A percentile compares a stretch with the other conserved stretches of the same genome.
phyloP scores from a whole-genome alignment of 345 rosid species.

The Carallia brachiata region DNA sequence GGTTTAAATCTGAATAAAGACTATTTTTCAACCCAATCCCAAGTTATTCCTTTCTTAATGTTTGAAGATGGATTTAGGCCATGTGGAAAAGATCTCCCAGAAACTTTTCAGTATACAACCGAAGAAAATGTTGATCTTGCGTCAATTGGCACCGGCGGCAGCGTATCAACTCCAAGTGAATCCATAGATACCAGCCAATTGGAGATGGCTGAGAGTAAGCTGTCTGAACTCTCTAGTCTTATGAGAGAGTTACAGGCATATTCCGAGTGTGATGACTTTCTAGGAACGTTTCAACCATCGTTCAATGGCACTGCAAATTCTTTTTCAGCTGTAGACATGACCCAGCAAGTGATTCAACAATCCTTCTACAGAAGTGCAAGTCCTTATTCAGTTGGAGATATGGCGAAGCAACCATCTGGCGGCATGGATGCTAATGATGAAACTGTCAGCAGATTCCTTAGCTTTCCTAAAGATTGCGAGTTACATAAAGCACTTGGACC shows the following conservation, averaged over 20 bases:
- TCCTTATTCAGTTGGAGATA: neutral
- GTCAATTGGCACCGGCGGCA: slow-evolving; percentile 14
- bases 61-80: slow-evolving; percentile 6
- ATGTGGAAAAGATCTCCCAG: slow-evolving; percentile 21
- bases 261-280: slow-evolving; percentile 15
- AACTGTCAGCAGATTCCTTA: slow-evolving; percentile 21
- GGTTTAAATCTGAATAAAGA: slow-evolving; percentile 16
- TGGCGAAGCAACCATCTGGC: slow-evolving; percentile 6
- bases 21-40: slow-evolving; percentile 15
- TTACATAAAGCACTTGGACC: slow-evolving; percentile 48
- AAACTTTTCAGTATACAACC: slow-evolving; percentile 18
- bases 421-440: slow-evolving; percentile 15
- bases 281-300: slow-evolving; percentile 24
- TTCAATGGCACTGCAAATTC: slow-evolving; percentile 6
- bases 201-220: slow-evolving; percentile 34
- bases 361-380: neutral
- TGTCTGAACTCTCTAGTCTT: slow-evolving; percentile 36
- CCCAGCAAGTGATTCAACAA: slow-evolving; percentile 11
- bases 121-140: slow-evolving; percentile 3
- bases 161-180: slow-evolving; percentile 19
- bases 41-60: slow-evolving; percentile 12
- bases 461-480: slow-evolving; percentile 43
- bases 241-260: slow-evolving; percentile 36
- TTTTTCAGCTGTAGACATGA: slow-evolving; percentile 17
- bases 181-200: slow-evolving; percentile 20